A percentile compares a stretch with the other conserved stretches of the same genome.
These are phyloP conservation scores for Exophiala oligosperma DNA, from an alignment of 2,329 filamentous ascomycete species.

Conservation along the genomic window DNA sequence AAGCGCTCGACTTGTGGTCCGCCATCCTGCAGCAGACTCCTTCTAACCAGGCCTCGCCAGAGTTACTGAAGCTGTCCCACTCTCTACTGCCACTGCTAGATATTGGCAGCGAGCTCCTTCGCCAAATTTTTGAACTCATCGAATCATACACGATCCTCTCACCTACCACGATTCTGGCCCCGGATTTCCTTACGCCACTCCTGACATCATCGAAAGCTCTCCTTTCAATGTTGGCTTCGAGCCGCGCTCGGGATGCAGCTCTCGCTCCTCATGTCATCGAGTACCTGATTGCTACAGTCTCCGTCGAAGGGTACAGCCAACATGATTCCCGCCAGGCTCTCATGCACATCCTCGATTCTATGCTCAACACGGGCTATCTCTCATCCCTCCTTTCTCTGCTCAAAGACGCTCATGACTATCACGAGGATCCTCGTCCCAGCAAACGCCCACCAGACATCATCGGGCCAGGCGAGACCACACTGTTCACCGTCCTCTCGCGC, in stretches of 20 bases:
- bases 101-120: slow-evolving; percentile 63
- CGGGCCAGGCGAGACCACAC: slow-evolving; percentile 77
- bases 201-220: slow-evolving; percentile 35
- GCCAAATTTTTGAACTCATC: slow-evolving; percentile 62
- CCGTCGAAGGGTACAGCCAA: slow-evolving; percentile 17
- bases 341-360: slow-evolving; percentile 57
- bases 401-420: slow-evolving; percentile 68
- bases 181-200: slow-evolving; percentile 42
- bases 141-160: slow-evolving; percentile 72
- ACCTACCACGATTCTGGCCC: slow-evolving; percentile 44
- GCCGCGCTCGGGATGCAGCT: slow-evolving; percentile 35
- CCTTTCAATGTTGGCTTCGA: slow-evolving; percentile 25
- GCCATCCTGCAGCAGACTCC: slow-evolving; percentile 69
- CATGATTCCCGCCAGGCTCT: slow-evolving; percentile 42
- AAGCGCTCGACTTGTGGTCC: slow-evolving; percentile 86
- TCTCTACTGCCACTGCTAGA: slow-evolving; percentile 66
- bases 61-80: slow-evolving; percentile 64
- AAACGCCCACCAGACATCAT: slow-evolving; percentile 68
- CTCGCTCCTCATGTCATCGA: slow-evolving; percentile 40
- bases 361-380: slow-evolving; percentile 27
- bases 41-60: slow-evolving; percentile 57
- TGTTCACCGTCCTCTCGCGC: slow-evolving; percentile 78
- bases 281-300: slow-evolving; percentile 36
- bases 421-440: slow-evolving; percentile 80
- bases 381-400: slow-evolving; percentile 60